These are phyloP conservation scores for Schwanniomyces vanrijiae DNA, from an alignment of 805 yeast species.

Conservation along the genomic window DNA sequence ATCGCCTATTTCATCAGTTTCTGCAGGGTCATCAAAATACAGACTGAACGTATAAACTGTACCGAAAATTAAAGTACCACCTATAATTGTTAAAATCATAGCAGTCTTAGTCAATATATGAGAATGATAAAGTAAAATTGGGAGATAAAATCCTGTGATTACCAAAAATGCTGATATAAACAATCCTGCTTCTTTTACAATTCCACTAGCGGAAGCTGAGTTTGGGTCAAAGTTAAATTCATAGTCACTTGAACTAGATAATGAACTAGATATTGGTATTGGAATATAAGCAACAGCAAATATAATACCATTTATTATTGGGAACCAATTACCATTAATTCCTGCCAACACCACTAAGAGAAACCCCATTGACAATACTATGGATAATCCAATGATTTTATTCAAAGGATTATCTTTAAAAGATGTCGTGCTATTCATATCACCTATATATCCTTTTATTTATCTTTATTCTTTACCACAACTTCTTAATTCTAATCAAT, in stretches of 20 bases:
- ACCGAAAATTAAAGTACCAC: conserved; percentile 81
- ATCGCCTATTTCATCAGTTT: conserved; percentile 23
- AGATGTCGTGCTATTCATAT: conserved; percentile 21
- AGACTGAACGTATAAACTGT: conserved; percentile 81
- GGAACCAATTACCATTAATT: conserved; percentile 87
- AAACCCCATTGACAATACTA: conserved; percentile 85
- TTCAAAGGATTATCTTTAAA: conserved; percentile 58
- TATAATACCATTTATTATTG: conserved; percentile 61
- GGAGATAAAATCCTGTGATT: conserved; percentile 70
- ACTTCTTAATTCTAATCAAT: background rate
- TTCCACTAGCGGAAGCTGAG: conserved; percentile 27
- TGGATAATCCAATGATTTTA: conserved; percentile 72
- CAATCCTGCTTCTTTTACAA: conserved; percentile 73
- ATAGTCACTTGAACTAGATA: conserved; percentile 35
- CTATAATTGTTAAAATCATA: conserved; percentile 70
- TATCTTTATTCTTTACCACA: background rate
- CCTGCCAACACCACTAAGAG: conserved; percentile 85
- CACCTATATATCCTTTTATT: background rate
- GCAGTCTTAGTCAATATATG: conserved; percentile 70
- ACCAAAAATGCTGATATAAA: conserved; percentile 77
- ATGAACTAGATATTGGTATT: conserved; percentile 31
- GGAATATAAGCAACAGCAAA: conserved; percentile 44
- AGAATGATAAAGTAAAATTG: conserved; percentile 75
- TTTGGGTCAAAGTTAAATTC: conserved; percentile 44
- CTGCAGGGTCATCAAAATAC: conserved; percentile 57